phyloP scores from a whole-genome alignment of 176 grass and related monocot genomes.

The Musa beccarii region DNA sequence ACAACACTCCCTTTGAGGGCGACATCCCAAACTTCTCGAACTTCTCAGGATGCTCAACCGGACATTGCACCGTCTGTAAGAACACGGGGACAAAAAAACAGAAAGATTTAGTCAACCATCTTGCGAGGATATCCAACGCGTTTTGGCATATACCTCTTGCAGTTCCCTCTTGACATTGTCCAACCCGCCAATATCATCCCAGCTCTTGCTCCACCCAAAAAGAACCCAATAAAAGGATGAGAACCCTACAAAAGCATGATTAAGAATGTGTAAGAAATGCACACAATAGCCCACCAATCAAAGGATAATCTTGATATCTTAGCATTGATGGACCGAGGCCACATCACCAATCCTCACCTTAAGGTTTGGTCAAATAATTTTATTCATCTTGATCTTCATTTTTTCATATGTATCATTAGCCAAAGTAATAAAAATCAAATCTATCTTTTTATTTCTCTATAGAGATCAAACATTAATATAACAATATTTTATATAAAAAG shows the following conservation, averaged over 20 bases:
- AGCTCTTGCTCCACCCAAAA: slow-evolving; percentile 24
- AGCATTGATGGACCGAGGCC: slow-evolving; percentile 38
- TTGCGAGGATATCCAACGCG: too few relatives aligned
- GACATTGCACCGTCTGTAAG: slow-evolving; percentile 72
- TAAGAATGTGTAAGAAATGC: not conserved
- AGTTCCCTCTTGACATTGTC: too few relatives aligned
- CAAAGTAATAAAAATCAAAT: slow-evolving; percentile 59
- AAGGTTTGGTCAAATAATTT: slow-evolving; percentile 60
- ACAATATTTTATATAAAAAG: too few relatives aligned
- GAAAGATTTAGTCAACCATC: too few relatives aligned
- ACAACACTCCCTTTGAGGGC: slow-evolving; percentile 77
- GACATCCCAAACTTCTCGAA: slow-evolving; percentile 94
- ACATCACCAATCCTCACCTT: slow-evolving; percentile 31
- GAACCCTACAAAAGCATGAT: not conserved
- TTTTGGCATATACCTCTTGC: too few relatives aligned
- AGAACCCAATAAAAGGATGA: not conserved
- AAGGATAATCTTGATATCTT: slow-evolving; percentile 39
- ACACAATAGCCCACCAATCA: not conserved
- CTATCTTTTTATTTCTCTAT: slow-evolving; percentile 72
- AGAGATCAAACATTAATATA: not conserved
- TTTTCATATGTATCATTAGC: slow-evolving; percentile 67
- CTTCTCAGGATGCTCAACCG: slow-evolving; percentile 81
- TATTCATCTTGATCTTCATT: slow-evolving; percentile 67
- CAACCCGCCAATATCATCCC: too few relatives aligned
- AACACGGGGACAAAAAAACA: not conserved